Evolutionary conservation across 2,329 filamentous ascomycete species (phyloP).

Genomic region (Penicillium sp.): DNA sequence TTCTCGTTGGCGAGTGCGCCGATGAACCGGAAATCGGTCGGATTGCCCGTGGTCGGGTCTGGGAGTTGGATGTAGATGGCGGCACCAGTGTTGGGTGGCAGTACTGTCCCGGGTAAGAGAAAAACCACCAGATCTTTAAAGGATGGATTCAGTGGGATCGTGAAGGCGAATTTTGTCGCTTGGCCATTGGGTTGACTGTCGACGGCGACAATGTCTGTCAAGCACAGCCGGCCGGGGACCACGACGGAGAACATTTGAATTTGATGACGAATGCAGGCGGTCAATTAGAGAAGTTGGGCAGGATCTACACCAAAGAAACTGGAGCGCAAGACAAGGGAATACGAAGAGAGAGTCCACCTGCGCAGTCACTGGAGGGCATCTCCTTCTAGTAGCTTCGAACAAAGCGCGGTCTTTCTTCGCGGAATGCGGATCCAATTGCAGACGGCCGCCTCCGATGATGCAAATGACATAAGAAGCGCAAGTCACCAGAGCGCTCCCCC

Average conservation of each 20-base stretch:
- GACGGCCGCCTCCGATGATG: slow-evolving; percentile 2
- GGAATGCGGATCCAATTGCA: not conserved
- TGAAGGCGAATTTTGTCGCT: slow-evolving; percentile 58
- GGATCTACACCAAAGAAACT: too few relatives aligned
- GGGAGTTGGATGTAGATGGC: slow-evolving; percentile 83
- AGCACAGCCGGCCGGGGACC: slow-evolving; percentile 54
- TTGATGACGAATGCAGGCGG: not conserved
- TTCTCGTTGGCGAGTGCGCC: slow-evolving; percentile 87
- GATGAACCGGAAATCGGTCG: slow-evolving; percentile 68
- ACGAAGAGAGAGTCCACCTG: too few relatives aligned
- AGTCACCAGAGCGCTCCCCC: not conserved
- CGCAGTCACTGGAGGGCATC: not conserved
- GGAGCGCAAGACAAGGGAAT: too few relatives aligned
- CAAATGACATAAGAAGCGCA: slow-evolving; percentile 20
- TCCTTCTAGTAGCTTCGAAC: slow-evolving; percentile 8
- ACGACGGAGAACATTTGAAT: slow-evolving; percentile 55
- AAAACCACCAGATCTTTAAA: slow-evolving; percentile 80
- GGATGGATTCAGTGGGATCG: slow-evolving; percentile 56
- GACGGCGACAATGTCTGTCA: slow-evolving; percentile 49
- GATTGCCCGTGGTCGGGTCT: slow-evolving; percentile 27
- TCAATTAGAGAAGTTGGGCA: not conserved
- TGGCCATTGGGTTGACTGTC: slow-evolving; percentile 50
- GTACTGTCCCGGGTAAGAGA: slow-evolving; percentile 67
- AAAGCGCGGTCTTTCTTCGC: not conserved
- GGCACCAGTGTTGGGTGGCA: slow-evolving; percentile 72